These are phyloP conservation scores for Arachis stenosperma DNA, from an alignment of 306 rosid genomes.

Conservation along the genomic window DNA sequence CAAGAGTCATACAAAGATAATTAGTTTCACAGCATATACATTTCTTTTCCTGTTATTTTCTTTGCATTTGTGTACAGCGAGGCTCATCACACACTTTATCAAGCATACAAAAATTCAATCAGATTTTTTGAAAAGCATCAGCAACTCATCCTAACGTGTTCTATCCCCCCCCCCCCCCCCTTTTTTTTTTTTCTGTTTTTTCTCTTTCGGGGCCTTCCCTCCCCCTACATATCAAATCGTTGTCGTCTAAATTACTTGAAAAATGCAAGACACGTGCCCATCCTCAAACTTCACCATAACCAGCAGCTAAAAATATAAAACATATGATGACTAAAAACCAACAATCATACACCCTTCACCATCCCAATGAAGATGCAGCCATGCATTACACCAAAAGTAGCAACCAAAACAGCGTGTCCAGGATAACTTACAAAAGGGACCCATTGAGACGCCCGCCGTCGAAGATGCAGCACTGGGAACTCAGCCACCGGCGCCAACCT, in stretches of 20 bases:
- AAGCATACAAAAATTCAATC: neutral
- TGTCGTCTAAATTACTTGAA: neutral
- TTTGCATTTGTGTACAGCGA: neutral
- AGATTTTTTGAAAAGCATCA: neutral
- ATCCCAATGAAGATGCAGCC: constrained; percentile 12
- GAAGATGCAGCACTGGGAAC: constrained; percentile 90
- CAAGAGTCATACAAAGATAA: constrained; percentile 39
- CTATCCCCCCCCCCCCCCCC: too few relatives aligned
- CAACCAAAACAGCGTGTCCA: neutral
- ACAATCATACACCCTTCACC: constrained; percentile 21
- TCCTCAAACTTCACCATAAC: neutral
- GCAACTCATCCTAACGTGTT: constrained; percentile 8
- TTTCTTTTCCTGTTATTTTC: neutral
- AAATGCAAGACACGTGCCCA: constrained; percentile 6
- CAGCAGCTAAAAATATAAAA: constrained; percentile 3
- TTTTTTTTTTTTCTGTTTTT: too few relatives aligned
- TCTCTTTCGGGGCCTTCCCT: too few relatives aligned
- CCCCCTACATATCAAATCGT: neutral
- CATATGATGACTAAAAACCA: neutral
- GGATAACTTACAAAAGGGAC: constrained; percentile 73
- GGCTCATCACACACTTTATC: constrained; percentile 20
- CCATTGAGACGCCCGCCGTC: constrained; percentile 85
- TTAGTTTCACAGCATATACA: constrained; percentile 28
- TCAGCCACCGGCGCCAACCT: constrained; percentile 73
- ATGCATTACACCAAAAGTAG: constrained; percentile 13